phyloP scores from a whole-genome alignment of 352 stramenopile genomes.

The Globisporangium parvum region DNA sequence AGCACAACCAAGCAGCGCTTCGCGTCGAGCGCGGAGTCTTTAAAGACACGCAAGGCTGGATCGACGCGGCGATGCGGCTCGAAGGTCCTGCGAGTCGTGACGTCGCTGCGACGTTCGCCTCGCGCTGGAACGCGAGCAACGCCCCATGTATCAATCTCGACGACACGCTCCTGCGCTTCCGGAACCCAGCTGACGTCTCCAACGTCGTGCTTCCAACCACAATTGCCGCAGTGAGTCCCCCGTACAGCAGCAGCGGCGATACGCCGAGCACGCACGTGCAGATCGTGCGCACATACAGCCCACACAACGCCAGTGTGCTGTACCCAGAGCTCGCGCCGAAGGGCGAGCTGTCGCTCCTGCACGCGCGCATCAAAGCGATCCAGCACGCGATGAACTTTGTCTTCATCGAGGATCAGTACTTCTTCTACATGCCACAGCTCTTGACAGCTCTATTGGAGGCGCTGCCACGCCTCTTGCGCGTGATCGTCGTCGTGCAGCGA shows the following conservation, averaged over 20 bases:
- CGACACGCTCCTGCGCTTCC: conserved; percentile 37
- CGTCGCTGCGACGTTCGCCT: conserved; percentile 56
- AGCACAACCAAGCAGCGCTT: conserved; percentile 40
- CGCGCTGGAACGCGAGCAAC: conserved; percentile 47
- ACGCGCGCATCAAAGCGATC: conserved; percentile 52
- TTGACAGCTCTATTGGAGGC: conserved; percentile 35
- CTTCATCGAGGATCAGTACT: conserved; percentile 72
- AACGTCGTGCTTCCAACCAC: background rate
- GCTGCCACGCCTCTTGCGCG: conserved; percentile 34
- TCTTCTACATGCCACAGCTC: conserved; percentile 56
- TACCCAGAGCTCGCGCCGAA: conserved; percentile 43
- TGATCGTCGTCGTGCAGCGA: conserved; percentile 51
- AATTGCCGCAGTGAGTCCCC: background rate
- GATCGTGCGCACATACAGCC: conserved; percentile 52
- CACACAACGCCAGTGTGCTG: conserved; percentile 18
- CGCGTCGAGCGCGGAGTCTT: conserved; percentile 36
- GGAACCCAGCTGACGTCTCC: conserved; percentile 31
- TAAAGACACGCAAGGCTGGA: conserved; percentile 40
- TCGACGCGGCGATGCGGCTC: conserved; percentile 49
- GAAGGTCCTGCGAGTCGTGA: conserved; percentile 39
- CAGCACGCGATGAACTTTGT: conserved; percentile 50
- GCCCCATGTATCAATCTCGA: conserved; percentile 34
- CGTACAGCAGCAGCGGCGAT: background rate
- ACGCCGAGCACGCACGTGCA: conserved; percentile 21
- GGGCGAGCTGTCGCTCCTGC: conserved; percentile 48